Conservation (phyloP, 257 asterid genomes). For the Solanum neorickii region DNA sequence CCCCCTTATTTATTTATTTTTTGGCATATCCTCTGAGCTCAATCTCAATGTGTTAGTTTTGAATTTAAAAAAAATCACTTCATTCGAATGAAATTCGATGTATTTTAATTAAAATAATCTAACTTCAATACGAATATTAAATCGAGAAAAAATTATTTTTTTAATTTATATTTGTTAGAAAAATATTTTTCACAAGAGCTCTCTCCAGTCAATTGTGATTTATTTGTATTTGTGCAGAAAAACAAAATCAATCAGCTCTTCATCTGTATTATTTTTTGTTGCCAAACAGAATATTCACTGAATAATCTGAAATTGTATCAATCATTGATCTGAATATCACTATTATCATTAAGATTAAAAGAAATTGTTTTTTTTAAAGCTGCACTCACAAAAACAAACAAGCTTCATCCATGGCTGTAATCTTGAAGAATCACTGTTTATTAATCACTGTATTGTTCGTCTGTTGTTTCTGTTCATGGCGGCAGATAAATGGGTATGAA, state of each 20-base stretch:
- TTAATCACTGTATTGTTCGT: slow-evolving; percentile 12
- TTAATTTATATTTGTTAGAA: not conserved
- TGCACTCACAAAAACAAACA: not conserved
- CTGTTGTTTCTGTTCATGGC: slow-evolving; percentile 1
- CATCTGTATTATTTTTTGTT: not conserved
- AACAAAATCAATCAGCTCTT: not conserved
- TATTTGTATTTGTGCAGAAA: not conserved
- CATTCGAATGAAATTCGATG: too few species aligned
- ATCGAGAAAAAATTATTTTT: not conserved
- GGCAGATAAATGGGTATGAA: slow-evolving; percentile 22
- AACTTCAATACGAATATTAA: accelerated
- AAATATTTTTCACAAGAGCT: not conserved
- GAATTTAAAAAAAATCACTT: too few species aligned
- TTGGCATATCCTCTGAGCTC: not conserved
- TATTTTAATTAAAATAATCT: too few species aligned
- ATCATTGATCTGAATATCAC: not conserved
- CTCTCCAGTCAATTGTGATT: not conserved
- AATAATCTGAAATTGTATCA: not conserved
- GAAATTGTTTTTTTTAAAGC: not conserved
- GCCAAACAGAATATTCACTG: not conserved
- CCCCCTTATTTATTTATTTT: not conserved
- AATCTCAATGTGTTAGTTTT: not conserved
- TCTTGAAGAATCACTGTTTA: slow-evolving; percentile 11
- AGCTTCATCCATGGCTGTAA: slow-evolving; percentile 10
- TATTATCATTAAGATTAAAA: too few species aligned